Evolutionary conservation across 495 filamentous ascomycete species (phyloP), one percentile per base, ranked within the genome.

Genomic region (Podospora bellae-mahoneyi): DNA sequence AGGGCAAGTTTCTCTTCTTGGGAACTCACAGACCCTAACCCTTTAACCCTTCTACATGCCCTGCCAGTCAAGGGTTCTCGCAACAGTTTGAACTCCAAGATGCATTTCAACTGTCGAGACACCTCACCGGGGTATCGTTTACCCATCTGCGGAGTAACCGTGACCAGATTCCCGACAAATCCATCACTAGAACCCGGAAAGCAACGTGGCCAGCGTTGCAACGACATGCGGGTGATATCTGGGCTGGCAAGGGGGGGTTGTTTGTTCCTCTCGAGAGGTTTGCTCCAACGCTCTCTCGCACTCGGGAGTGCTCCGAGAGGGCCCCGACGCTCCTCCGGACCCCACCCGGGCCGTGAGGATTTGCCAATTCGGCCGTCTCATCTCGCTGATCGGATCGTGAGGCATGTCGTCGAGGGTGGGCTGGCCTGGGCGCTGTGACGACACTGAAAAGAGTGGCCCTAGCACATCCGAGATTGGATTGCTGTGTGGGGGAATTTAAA

Each of bases 191-290:
- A 32, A 61, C 61, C 61, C 34, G 61, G 61, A 48, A 39, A 44
- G 30, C 61, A 63, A 63, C 61, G 61, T 63, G 61, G 61, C 9
- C 55, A 58, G 55, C 55, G 55, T 58, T 58, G 23, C 55, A 58
- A 58, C n/a, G n/a, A 58, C 23, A 19, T 58, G 55, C 55, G 55
- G 55, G 55, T 58, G 55, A 58, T 58, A 18, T 58, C n/a, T 58
- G 39, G 39, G 39, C 39, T 48, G 39, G 7, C 39, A 48, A 48
- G 39, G 39, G 39, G 39, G 39, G 39, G 5, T 48, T 48, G 39
- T 48, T 48, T 48, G 30, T 32, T 4, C 4, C 30, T 32, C 30
- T 4, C 23, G 34, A 39, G 34, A 39, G 10, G 34, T 39, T 10
- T 39, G 34, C 34, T 39, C 34, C 34, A 10, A 3, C 5, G 9